Evolutionary conservation across 768 basidiomycete species (phyloP).

Genomic region (Pleurotus tuoliensis): DNA sequence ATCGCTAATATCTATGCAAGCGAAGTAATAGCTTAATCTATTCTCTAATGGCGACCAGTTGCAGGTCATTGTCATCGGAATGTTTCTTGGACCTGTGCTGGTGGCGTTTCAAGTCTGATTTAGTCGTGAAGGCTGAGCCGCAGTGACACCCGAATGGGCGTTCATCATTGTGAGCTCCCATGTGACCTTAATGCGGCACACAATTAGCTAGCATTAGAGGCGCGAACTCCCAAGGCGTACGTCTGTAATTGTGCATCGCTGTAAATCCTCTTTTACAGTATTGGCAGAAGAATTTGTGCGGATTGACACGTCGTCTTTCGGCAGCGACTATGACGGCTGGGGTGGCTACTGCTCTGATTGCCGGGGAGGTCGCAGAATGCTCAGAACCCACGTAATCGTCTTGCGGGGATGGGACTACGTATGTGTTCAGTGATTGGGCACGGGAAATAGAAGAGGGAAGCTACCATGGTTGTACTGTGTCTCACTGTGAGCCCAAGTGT

Average conservation of each 20-base stretch:
- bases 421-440: too few relatives aligned
- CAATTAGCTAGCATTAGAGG: background rate
- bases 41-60: background rate
- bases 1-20: too few relatives aligned
- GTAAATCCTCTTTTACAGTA: background rate
- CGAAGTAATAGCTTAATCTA: background rate
- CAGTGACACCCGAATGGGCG: background rate
- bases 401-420: too few relatives aligned
- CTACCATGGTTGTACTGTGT: too few relatives aligned
- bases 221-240: background rate
- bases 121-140: constrained; percentile 2
- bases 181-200: background rate
- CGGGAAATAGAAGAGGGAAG: too few relatives aligned
- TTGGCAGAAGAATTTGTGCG: constrained; percentile 1
- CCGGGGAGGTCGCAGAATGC: too few relatives aligned
- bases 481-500: too few relatives aligned
- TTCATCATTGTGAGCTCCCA: background rate
- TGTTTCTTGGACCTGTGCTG: constrained; percentile 2
- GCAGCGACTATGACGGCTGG: background rate
- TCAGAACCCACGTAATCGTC: too few relatives aligned
- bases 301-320: background rate
- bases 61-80: background rate
- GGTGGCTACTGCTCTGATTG: background rate
- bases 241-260: background rate
- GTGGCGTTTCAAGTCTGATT: background rate